Evolutionary conservation across 768 basidiomycete species (phyloP).

Genomic region (Mycena rebaudengoi): DNA sequence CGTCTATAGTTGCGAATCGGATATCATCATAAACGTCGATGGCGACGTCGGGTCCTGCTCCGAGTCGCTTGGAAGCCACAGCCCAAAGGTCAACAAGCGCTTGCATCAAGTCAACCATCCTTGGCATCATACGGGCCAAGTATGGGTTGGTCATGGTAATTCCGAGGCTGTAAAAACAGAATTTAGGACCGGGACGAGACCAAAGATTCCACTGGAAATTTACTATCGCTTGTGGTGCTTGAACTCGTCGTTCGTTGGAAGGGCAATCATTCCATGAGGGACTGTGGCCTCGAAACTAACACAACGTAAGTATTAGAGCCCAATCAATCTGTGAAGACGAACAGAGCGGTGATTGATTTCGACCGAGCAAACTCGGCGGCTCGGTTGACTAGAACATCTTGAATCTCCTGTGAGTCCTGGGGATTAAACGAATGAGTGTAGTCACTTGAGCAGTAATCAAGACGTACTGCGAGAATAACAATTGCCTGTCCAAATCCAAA

Average conservation of each 20-base stretch:
- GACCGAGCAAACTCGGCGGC: constrained; percentile 7
- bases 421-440: background rate
- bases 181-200: too few species aligned
- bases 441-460: too few species aligned
- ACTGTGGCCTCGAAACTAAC: background rate
- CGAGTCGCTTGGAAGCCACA: constrained; percentile 5
- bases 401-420: constrained; percentile 15
- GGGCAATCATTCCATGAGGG: constrained; percentile 11
- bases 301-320: background rate
- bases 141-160: constrained; percentile 10
- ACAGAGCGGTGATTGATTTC: background rate
- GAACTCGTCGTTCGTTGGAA: constrained; percentile 8
- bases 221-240: constrained; percentile 14
- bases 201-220: too few species aligned
- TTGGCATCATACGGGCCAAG: constrained; percentile 8
- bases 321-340: background rate
- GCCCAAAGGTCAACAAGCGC: constrained; percentile 8
- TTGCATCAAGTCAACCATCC: background rate
- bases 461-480: constrained; percentile 8
- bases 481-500: constrained; percentile 11
- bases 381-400: constrained; percentile 10
- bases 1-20: background rate
- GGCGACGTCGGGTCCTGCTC: background rate
- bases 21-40: constrained; percentile 2
- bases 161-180: constrained; percentile 16